Evolutionary conservation across 176 grass and related monocot genomes (phyloP), one percentile per base, ranked within the genome.

Genomic region (Zizania latifolia): DNA sequence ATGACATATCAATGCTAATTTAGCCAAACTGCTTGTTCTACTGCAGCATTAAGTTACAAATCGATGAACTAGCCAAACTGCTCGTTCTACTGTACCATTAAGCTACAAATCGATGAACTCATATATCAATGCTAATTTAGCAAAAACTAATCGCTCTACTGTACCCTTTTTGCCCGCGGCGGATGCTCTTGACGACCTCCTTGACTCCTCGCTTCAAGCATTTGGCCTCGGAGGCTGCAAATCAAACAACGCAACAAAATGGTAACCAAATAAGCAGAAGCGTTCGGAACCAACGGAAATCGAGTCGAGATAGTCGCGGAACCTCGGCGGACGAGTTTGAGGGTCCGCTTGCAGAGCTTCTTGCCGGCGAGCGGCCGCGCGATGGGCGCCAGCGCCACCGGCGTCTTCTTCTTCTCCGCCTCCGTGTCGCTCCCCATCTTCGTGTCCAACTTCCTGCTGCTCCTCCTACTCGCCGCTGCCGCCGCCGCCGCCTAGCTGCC

Each of bases 151-250:
- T n/a, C n/a, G n/a, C n/a, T n/a, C n/a, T n/a, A n/a, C n/a, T n/a
- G n/a, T 43, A 92, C 92, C 92, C 92, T 83, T 92, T 99, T 32
- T 88, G 86, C 35, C 89, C 87, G 35, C 91, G 82, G 60, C 95
- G 92, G 50, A 99, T 93, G 65, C 92, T 99, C 89, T 99, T 99
- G 44, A 92, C 95, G 2, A 99, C 92, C 83, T 99, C 95, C 75
- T 99, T 99, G 60, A 99, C 95, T 39, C 95, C 95, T 71, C 95
- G 85, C 81, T 94, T 90, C 72, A 95, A 81, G 82, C 92, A 99
- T 55, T 99, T 99, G 28, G 91, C 74, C 33, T 93, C 94, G 12
- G 94, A 86, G 36, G 92, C 95, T 95, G 86, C 57, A 53, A 38
- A 21, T 1, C n/a, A 22, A 21, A 21, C 3, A 53, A 22, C 2